phyloP scores from a whole-genome alignment of 345 rosid species.

The Murraya paniculata region DNA sequence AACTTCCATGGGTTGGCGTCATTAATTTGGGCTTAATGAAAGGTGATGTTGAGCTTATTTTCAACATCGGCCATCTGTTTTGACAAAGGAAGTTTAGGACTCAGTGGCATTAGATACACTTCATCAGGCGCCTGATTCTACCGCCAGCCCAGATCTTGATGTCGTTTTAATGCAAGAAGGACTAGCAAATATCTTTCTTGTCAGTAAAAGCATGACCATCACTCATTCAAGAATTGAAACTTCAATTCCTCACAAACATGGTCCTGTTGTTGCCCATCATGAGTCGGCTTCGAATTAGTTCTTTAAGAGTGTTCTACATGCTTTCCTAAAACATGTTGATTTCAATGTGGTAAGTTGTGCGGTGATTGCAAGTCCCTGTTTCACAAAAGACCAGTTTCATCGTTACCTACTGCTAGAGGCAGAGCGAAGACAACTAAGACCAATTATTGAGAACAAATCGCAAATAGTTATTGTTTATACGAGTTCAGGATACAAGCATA shows the following conservation, averaged over 20 bases:
- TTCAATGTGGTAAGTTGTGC: slow-evolving; percentile 83
- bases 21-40: too few species aligned
- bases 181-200: slow-evolving; percentile 64
- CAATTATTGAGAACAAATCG: slow-evolving; percentile 86
- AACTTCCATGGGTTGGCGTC: too few species aligned
- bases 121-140: slow-evolving; percentile 83
- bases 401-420: slow-evolving; percentile 82
- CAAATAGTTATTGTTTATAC: slow-evolving; percentile 76
- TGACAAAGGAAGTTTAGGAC: slow-evolving; percentile 84
- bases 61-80: slow-evolving; percentile 77
- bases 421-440: slow-evolving; percentile 77
- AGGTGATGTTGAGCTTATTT: too few species aligned
- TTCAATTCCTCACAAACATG: slow-evolving; percentile 80
- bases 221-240: too few species aligned
- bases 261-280: slow-evolving; percentile 94
- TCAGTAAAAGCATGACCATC: slow-evolving; percentile 45
- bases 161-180: slow-evolving; percentile 97
- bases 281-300: slow-evolving; percentile 83
- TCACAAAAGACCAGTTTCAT: slow-evolving; percentile 97
- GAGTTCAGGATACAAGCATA: slow-evolving; percentile 89
- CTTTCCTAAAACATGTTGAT: slow-evolving; percentile 79
- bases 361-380: slow-evolving; percentile 96
- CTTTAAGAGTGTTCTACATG: slow-evolving; percentile 84
- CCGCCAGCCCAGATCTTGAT: slow-evolving; percentile 79
- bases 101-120: slow-evolving; percentile 73